Percentiles rank a stretch among this genome's conserved stretches.
Conservation (phyloP, 306 rosid genomes). For the Argentina anserina region DNA sequence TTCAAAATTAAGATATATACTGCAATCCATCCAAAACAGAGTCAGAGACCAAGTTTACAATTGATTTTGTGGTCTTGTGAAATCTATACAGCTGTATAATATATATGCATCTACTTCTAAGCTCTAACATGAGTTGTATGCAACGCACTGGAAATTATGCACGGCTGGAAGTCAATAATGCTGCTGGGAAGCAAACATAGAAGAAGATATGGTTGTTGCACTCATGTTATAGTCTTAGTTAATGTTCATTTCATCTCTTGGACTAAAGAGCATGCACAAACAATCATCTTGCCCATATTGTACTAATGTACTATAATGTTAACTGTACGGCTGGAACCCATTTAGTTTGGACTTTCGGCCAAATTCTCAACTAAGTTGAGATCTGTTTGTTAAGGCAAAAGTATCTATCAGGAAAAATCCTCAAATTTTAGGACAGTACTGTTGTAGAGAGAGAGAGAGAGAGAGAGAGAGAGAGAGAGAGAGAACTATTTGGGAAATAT, state of each 20-base stretch:
- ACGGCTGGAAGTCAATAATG: slow-evolving; percentile 11
- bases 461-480: slow-evolving; percentile 8
- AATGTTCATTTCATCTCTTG: not conserved
- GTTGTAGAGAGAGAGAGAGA: not conserved
- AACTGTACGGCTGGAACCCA: slow-evolving; percentile 7
- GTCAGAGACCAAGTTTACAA: not conserved
- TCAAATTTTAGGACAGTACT: not conserved
- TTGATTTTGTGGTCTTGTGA: not conserved
- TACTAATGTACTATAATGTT: not conserved
- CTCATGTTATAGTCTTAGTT: not conserved
- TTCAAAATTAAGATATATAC: too few relatives aligned
- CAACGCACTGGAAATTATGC: not conserved
- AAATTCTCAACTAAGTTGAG: not conserved
- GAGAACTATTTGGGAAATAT: slow-evolving; percentile 3
- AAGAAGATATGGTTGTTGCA: slow-evolving; percentile 14
- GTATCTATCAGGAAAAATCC: not conserved
- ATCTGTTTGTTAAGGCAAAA: slow-evolving; percentile 2
- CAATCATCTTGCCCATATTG: slow-evolving; percentile 6
- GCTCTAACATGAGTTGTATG: not conserved
- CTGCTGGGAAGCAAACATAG: not conserved
- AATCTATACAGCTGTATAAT: not conserved
- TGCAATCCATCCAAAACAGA: not conserved
- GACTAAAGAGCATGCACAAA: not conserved
- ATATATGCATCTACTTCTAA: not conserved
- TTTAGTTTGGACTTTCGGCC: not conserved